Evolutionary conservation across 305 asterid genomes (phyloP).

Genomic region (Salvia sclarea): DNA sequence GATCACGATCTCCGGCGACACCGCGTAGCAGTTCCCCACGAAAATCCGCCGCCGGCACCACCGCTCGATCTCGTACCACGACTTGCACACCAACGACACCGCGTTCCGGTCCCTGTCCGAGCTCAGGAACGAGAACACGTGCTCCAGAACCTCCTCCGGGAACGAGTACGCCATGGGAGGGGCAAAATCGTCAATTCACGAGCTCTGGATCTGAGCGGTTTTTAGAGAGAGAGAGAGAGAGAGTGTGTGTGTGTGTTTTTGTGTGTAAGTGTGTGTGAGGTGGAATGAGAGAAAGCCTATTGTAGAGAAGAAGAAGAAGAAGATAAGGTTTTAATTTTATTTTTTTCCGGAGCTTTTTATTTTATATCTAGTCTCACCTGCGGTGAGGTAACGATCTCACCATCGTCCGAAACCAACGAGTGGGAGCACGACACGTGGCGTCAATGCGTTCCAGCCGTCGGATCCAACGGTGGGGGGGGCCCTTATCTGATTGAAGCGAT

Average conservation of each 20-base stretch:
- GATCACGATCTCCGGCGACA: slow-evolving; percentile 76
- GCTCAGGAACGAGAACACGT: slow-evolving; percentile 69
- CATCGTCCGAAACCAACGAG: slow-evolving; percentile 28
- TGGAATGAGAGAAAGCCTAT: slow-evolving; percentile 39
- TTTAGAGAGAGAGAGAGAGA: slow-evolving; percentile 26
- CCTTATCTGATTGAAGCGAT: slow-evolving; percentile 34
- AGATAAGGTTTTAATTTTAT: slow-evolving; percentile 69
- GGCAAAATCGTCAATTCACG: slow-evolving; percentile 34
- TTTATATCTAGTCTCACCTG: slow-evolving; percentile 41
- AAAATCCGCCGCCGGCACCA: slow-evolving; percentile 83
- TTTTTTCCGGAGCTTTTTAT: slow-evolving; percentile 22
- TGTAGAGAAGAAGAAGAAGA: slow-evolving; percentile 75
- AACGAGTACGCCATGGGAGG: slow-evolving; percentile 79
- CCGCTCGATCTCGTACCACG: slow-evolving; percentile 97
- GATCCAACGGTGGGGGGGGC: slow-evolving; percentile 42
- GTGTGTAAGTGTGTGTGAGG: too few relatives aligned
- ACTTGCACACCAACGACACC: slow-evolving; percentile 87
- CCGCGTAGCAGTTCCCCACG: slow-evolving; percentile 92
- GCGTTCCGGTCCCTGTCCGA: slow-evolving; percentile 80
- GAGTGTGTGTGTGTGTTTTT: too few relatives aligned
- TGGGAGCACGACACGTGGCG: slow-evolving; percentile 37
- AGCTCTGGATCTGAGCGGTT: slow-evolving; percentile 49
- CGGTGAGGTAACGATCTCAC: slow-evolving; percentile 47
- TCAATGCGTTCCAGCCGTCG: slow-evolving; percentile 28
- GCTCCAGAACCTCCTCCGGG: slow-evolving; percentile 95